These are phyloP conservation scores for Yamadazyma endophytica DNA, from an alignment of 805 yeast species.

Conservation along the genomic window DNA sequence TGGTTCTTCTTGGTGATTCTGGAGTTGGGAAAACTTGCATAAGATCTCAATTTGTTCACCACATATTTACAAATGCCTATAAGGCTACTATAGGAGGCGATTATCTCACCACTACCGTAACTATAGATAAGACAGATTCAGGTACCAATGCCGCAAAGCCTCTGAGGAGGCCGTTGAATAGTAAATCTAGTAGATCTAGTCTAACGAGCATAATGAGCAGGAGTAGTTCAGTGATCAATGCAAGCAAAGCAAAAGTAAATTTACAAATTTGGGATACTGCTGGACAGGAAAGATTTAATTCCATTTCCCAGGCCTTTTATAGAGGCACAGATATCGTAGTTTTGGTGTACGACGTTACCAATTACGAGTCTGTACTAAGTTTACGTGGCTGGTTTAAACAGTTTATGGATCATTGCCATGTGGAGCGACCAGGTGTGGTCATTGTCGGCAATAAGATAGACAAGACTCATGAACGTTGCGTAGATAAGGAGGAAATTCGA, in stretches of 20 bases:
- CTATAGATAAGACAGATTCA: background rate
- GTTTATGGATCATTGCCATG: constrained; percentile 47
- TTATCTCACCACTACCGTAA: constrained; percentile 42
- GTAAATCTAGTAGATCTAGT: no score
- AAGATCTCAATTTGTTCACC: constrained; percentile 52
- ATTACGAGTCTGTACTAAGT: constrained; percentile 46
- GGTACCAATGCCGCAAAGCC: background rate
- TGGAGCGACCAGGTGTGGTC: constrained; percentile 42
- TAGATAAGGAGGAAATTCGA: constrained; percentile 32
- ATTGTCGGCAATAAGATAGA: constrained; percentile 54
- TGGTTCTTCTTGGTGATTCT: constrained; percentile 54
- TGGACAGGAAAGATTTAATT: constrained; percentile 44
- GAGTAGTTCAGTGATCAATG: no score
- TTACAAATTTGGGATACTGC: constrained; percentile 58
- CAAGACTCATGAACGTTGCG: constrained; percentile 26
- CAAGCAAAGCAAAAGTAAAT: constrained; percentile 18
- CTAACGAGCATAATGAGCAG: no score
- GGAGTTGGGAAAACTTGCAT: constrained; percentile 60
- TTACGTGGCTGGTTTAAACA: constrained; percentile 45
- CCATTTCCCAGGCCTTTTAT: constrained; percentile 52
- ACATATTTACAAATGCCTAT: constrained; percentile 51
- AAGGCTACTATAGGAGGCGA: constrained; percentile 61
- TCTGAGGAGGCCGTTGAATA: background rate
- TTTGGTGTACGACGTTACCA: constrained; percentile 51
- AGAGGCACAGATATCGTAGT: constrained; percentile 57